These are phyloP conservation scores for Taphrina deformans DNA, from an alignment of 1,139 yeast genomes.

Conservation along the genomic window DNA sequence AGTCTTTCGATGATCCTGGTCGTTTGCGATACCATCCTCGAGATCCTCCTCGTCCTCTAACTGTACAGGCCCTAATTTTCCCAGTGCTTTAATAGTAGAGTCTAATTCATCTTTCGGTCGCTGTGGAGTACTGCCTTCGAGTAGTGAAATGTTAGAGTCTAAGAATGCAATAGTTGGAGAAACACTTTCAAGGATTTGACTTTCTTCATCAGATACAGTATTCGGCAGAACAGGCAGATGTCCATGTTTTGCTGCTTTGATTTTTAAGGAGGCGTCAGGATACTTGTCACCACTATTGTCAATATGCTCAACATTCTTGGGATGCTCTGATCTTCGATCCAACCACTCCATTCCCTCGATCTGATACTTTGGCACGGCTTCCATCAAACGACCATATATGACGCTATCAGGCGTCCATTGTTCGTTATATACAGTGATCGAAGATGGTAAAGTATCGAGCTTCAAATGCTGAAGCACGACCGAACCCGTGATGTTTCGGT, in stretches of 20 bases:
- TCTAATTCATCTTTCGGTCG: conserved; percentile 5
- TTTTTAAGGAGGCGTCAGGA: neutral
- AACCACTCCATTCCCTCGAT: neutral
- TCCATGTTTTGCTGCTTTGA: neutral
- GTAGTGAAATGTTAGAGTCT: neutral
- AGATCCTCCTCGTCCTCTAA: conserved; percentile 12
- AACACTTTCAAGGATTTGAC: neutral
- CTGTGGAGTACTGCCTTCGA: neutral
- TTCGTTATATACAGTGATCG: neutral
- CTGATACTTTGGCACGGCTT: neutral
- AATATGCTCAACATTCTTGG: neutral
- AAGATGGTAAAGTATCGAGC: neutral
- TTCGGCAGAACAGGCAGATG: neutral
- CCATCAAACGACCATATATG: neutral
- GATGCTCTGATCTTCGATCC: neutral
- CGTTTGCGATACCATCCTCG: neutral
- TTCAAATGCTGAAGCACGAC: neutral
- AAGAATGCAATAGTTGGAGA: conserved; percentile 7
- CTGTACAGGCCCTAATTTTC: neutral
- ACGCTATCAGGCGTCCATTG: conserved; percentile 24
- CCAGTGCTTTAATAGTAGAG: neutral
- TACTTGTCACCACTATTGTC: neutral
- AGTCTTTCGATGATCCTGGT: neutral
- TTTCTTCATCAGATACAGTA: neutral
- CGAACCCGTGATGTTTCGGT: neutral